A percentile compares a stretch with the other conserved stretches of the same genome.
Evolutionary conservation across 495 filamentous ascomycete species (phyloP).

Genomic region (Articulospora tetracladia): DNA sequence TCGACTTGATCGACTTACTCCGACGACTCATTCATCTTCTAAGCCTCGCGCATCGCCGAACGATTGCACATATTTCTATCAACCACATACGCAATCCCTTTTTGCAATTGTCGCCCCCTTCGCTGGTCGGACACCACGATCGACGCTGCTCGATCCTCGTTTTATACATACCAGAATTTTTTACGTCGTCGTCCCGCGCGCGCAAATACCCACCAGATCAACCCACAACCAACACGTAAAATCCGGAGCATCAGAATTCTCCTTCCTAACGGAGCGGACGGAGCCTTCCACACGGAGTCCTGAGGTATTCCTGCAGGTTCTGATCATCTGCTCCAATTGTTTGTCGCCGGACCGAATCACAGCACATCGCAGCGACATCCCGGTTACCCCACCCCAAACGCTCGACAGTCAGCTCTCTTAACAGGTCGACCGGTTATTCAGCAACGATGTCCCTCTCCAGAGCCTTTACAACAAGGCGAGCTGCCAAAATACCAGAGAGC

Average conservation of each 20-base stretch:
- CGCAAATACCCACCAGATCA: neutral
- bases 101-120: neutral
- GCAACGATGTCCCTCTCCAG: conserved; percentile 23
- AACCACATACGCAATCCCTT: conserved; percentile 2
- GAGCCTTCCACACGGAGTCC: neutral
- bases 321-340: neutral
- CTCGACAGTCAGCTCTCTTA: neutral
- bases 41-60: neutral
- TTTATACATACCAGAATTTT: neutral
- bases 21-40: neutral
- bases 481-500: conserved; percentile 1
- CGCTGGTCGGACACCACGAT: neutral
- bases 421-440: conserved; percentile 1
- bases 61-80: neutral
- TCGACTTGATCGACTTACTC: no score
- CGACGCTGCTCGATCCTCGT: neutral
- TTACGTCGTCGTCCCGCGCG: no score
- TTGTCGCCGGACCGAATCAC: neutral
- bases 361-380: neutral
- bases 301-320: neutral
- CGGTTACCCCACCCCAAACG: neutral
- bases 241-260: neutral
- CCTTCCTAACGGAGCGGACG: neutral
- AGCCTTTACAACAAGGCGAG: conserved; percentile 20
- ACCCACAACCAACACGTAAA: neutral